Base-by-base conservation (phyloP, 1,139 yeast species). In the Saccharomyces hybrid region DNA sequence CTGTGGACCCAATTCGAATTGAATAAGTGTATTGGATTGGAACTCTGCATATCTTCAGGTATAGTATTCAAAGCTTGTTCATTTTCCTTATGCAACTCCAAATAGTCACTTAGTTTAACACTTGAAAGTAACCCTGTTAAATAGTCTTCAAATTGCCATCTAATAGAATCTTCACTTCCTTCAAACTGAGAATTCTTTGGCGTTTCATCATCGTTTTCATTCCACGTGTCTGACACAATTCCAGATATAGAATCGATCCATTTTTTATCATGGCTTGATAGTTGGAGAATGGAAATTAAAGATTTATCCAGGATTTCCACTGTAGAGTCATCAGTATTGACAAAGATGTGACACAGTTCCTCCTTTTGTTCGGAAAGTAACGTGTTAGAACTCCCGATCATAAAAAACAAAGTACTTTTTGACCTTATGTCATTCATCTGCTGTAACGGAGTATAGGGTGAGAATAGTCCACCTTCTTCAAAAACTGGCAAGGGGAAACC, bases 371-470 rank as follows among this genome's bases (percentile, higher is more conserved):
- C 86, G 48, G 87, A 74, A 53, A 93, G 75, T 50, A 93, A 73
- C 41, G 90, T 82, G 70, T 93, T 93, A 8, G 98, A 90, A 51
- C 96, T 86, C 0, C 99, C 99, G 54, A 89, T 80, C 72, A 89
- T 75, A 61, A 83, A 93, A 66, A 83, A 84, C 54, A 78, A 75
- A 0, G 91, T 79, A 49, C 77, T 80, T 1, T 77, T 74, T 32
- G 79, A 77, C 42, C 76, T 77, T 54, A 93, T 75, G 62, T 88
- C 91, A 55, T 86, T 86, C 55, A 93, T 74, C 67, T 91, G 98
- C 69, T 91, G 99, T 53, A 93, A 74, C 0, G 99, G 96, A 24
- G 91, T 79, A 69, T 91, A 93, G 0, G 99, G 98, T 61, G 88
- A 86, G 78, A 95, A 91, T 59, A 91, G 79, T 2, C 96, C 89